Percentiles rank a stretch among this genome's conserved stretches.
Evolutionary conservation across 768 basidiomycete genomes (phyloP).

Genomic region (Dictyophora rubrovolvata): DNA sequence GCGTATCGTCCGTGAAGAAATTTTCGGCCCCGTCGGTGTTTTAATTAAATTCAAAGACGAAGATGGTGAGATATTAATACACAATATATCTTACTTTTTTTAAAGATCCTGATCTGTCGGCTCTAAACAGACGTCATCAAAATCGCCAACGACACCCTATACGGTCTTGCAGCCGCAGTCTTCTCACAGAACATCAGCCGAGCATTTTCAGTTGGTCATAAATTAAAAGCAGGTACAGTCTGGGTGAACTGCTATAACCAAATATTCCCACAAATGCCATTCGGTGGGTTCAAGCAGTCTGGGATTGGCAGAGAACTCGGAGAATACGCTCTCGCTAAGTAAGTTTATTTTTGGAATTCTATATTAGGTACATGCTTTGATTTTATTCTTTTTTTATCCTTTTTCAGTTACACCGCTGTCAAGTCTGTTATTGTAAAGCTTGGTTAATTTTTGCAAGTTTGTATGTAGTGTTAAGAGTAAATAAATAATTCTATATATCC

Average conservation of each 20-base stretch:
- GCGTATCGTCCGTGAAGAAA: conserved; percentile 67
- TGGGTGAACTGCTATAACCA: conserved; percentile 48
- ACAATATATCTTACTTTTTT: background rate
- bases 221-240: conserved; percentile 69
- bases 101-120: background rate
- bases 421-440: conserved; percentile 64
- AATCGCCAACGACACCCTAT: conserved; percentile 76
- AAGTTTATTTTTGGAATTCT: conserved; percentile 14
- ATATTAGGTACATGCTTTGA: background rate
- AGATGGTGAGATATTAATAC: conserved; percentile 16
- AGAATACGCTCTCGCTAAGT: conserved; percentile 61
- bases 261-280: conserved; percentile 52
- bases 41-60: conserved; percentile 66
- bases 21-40: conserved; percentile 72
- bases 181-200: conserved; percentile 73
- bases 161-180: conserved; percentile 81
- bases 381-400: background rate
- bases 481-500: too few relatives aligned
- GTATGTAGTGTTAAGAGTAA: too few relatives aligned
- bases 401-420: conserved; percentile 47
- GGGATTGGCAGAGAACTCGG: conserved; percentile 79
- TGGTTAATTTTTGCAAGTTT: conserved; percentile 11
- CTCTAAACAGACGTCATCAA: conserved; percentile 39
- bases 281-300: conserved; percentile 79
- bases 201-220: conserved; percentile 62